Percentiles rank a stretch among this genome's conserved stretches.
Evolutionary conservation across 2,329 filamentous ascomycete species (phyloP).

Genomic region (Epichloe scottii): DNA sequence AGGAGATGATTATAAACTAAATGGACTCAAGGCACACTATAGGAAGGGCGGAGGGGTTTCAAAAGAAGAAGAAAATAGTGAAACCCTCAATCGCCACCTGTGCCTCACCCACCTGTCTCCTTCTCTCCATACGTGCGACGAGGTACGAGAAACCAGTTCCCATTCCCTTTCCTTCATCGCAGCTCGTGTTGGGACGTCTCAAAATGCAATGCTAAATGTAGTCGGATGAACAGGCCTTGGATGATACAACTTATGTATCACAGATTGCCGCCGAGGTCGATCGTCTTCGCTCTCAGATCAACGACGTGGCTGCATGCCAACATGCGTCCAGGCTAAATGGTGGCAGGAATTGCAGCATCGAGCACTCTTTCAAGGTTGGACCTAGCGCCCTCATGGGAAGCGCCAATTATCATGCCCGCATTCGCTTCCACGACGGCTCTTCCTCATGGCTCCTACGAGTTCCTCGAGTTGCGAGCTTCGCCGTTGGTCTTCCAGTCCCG

Average conservation of each 20-base stretch:
- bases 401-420: slow-evolving; percentile 17
- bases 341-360: slow-evolving; percentile 7
- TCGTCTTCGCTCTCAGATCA: slow-evolving; percentile 7
- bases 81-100: neutral
- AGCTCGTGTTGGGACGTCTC: too few species aligned
- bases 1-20: too few species aligned
- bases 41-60: too few species aligned
- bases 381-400: slow-evolving; percentile 13
- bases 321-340: slow-evolving; percentile 8
- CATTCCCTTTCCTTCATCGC: too few species aligned
- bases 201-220: too few species aligned
- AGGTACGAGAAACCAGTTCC: neutral
- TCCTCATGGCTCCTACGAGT: slow-evolving; percentile 16
- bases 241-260: slow-evolving; percentile 2
- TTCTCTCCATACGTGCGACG: neutral
- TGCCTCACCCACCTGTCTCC: neutral
- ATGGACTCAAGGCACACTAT: too few species aligned
- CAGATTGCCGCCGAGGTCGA: slow-evolving; percentile 6
- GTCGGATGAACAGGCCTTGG: too few species aligned
- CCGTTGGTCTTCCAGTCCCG: slow-evolving; percentile 5
- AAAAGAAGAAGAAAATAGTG: too few species aligned
- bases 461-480: slow-evolving; percentile 9
- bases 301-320: slow-evolving; percentile 8
- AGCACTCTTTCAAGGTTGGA: slow-evolving; percentile 6
- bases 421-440: slow-evolving; percentile 15